Conservation (phyloP, 805 yeast species). For the Candida michaelii region DNA sequence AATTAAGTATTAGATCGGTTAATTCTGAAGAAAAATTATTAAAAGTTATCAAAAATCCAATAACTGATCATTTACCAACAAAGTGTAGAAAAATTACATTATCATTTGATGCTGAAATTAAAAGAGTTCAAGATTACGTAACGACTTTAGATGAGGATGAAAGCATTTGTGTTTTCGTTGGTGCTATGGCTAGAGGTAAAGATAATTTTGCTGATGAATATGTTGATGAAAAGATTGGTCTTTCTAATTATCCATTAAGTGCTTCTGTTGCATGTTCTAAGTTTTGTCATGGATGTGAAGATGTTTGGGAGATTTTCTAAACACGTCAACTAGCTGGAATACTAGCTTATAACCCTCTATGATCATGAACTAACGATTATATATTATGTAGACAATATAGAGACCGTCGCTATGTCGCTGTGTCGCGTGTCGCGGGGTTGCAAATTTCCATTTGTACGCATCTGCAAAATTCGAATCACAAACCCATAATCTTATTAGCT, state of each 20-base stretch:
- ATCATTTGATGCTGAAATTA: constrained; percentile 87
- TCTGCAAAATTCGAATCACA: background rate
- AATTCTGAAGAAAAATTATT: constrained; percentile 92
- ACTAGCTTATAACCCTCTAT: background rate
- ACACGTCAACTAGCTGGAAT: background rate
- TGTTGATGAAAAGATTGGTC: constrained; percentile 94
- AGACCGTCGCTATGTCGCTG: background rate
- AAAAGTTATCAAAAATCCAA: constrained; percentile 94
- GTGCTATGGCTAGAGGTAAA: constrained; percentile 98
- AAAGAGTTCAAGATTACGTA: constrained; percentile 86
- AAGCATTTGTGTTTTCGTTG: constrained; percentile 96
- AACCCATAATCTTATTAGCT: background rate
- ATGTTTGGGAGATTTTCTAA: constrained; percentile 81
- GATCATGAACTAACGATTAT: background rate
- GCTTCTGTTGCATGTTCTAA: constrained; percentile 98
- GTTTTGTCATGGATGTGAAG: constrained; percentile 98
- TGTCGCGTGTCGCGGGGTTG: constrained; percentile 1
- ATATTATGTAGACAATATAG: background rate
- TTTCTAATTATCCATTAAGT: constrained; percentile 91
- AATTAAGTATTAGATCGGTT: constrained; percentile 88
- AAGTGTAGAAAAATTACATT: constrained; percentile 92
- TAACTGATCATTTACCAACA: constrained; percentile 93
- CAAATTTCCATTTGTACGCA: constrained; percentile 1
- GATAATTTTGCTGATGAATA: constrained; percentile 97
- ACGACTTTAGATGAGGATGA: constrained; percentile 78